Evolutionary conservation across 225 moss, liverwort and hornwort genomes (phyloP).

Genomic region (Marchantia polymorpha): DNA sequence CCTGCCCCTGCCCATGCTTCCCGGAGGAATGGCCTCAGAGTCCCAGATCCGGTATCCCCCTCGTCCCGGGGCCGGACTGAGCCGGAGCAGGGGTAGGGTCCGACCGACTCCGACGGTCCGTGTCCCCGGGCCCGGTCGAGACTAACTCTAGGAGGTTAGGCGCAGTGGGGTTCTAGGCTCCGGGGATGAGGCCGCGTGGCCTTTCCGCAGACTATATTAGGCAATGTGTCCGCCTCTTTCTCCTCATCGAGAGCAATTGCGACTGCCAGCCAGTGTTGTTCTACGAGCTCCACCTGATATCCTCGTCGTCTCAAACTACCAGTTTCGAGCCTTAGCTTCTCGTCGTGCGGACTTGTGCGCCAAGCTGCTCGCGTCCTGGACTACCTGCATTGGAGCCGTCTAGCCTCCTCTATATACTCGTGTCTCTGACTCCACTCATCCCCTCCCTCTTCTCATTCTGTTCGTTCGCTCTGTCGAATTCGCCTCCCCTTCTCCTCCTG

Average conservation of each 20-base stretch:
- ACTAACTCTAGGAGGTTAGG: background rate
- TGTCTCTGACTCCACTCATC: background rate
- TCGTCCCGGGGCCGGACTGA: too few relatives aligned
- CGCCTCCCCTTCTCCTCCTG: background rate
- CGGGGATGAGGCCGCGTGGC: background rate
- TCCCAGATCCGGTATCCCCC: background rate
- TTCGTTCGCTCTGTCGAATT: background rate
- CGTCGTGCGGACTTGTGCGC: background rate
- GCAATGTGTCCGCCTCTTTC: background rate
- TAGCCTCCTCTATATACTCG: background rate
- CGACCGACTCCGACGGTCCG: background rate
- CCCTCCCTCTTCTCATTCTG: background rate
- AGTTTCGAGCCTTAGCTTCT: background rate
- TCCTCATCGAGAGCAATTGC: constrained; percentile 7
- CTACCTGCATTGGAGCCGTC: background rate
- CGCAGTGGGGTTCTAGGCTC: background rate
- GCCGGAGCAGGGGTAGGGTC: too few relatives aligned
- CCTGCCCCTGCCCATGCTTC: background rate
- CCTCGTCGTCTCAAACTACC: background rate
- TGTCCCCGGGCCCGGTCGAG: background rate
- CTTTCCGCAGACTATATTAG: constrained; percentile 16
- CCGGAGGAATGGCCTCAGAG: background rate
- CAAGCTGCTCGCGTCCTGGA: background rate
- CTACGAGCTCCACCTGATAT: background rate
- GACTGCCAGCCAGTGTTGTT: background rate